Conservation (phyloP, 1,284 basidiomycete species). For the Ustilago sp. region DNA sequence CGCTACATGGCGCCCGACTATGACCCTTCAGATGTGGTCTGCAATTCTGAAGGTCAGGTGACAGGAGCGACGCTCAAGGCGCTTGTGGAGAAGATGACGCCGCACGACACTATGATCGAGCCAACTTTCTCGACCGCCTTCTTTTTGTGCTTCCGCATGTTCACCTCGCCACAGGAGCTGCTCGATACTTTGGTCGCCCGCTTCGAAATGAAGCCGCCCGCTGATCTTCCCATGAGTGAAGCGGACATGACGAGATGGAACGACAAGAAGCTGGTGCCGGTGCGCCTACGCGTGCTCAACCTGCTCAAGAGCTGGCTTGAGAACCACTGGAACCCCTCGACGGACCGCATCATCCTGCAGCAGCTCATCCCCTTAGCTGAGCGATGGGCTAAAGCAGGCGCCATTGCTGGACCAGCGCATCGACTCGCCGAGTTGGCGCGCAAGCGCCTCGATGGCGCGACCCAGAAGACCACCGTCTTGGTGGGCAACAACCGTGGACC, state of each 20-base stretch:
- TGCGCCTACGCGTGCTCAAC: slow-evolving; percentile 88
- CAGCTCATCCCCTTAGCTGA: slow-evolving; percentile 77
- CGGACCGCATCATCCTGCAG: slow-evolving; percentile 72
- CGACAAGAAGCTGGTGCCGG: slow-evolving; percentile 85
- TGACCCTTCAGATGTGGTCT: slow-evolving; percentile 82
- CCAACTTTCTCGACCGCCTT: slow-evolving; percentile 86
- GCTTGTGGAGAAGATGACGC: slow-evolving; percentile 95
- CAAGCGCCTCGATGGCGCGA: slow-evolving; percentile 44
- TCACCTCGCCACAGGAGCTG: slow-evolving; percentile 82
- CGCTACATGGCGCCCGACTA: slow-evolving; percentile 58
- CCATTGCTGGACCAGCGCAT: slow-evolving; percentile 78
- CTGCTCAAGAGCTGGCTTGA: slow-evolving; percentile 94
- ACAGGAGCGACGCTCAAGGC: slow-evolving; percentile 90
- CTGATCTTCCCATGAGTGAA: slow-evolving; percentile 71
- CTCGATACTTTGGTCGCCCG: slow-evolving; percentile 81
- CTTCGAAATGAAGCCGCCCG: slow-evolving; percentile 78
- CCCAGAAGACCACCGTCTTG: slow-evolving; percentile 46
- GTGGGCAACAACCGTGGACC: slow-evolving; percentile 48
- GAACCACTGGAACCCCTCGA: slow-evolving; percentile 81
- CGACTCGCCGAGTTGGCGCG: slow-evolving; percentile 69
- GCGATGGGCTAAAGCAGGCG: slow-evolving; percentile 68
- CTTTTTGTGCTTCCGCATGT: slow-evolving; percentile 95
- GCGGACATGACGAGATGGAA: slow-evolving; percentile 82
- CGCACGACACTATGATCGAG: slow-evolving; percentile 85
- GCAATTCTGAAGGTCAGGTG: slow-evolving; percentile 88